Evolutionary conservation across 345 rosid species (phyloP), one percentile per base, ranked within the genome.

Genomic region (Arabis alpina): DNA sequence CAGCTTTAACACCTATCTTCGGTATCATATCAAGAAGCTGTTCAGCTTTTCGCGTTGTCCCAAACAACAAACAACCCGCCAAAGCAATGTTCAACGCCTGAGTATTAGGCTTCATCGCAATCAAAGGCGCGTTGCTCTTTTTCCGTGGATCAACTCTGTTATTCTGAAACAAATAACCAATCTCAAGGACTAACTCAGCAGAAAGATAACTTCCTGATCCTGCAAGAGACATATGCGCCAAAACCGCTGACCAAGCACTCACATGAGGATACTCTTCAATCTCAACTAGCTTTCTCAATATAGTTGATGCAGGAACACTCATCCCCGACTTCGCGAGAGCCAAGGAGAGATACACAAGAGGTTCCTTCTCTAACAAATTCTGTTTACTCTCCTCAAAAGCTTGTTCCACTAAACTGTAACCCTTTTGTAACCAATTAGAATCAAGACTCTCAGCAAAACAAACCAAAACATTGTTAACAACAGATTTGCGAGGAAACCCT

Each of bases 21-120:
- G 92, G 93, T 82, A 87, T 83, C 87, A 91, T 81, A 61, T 89
- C 89, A 12, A 94, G 80, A 37, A 94, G 94, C 82, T 86, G 76
- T 82, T 91, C 99, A 8, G 96, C 95, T 83, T 94, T 94, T 66
- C 97, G 82, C n/a, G 96, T 84, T 45, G 82, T 82, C 66, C 87
- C 91, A 56, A 82, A 91, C 87, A 89, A 68, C 54, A 91, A 80
- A 77, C 96, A 89, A 34, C 97, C 94, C 6, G 89, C 84, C 73
- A 93, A 79, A 76, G 89, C 97, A 79, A 85, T 72, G 80, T 85
- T 91, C 78, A 89, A 76, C 54, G 87, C 76, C 51, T 41, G 79
- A 6, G 95, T 79, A 71, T 89, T 84, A 69, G 97, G 98, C 85
- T 84, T 93, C 98, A 88, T 91, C 25, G 86, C 84, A 77, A 93